Evolutionary conservation across 768 basidiomycete genomes (phyloP).

Genomic region (Pleurotus giganteus): DNA sequence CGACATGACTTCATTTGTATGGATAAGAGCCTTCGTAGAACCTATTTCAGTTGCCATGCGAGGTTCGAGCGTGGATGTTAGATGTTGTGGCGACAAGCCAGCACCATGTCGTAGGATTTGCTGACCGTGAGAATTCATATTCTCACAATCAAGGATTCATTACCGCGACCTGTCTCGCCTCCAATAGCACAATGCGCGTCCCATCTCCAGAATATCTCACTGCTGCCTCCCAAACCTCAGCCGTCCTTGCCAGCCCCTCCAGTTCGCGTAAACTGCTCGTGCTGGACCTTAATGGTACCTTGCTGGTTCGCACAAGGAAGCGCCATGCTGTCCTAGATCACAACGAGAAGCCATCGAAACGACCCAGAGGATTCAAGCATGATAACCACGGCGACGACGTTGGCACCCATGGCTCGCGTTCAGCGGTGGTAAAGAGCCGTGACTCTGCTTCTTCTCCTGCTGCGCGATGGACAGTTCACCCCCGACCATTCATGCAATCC

Average conservation of each 20-base stretch:
- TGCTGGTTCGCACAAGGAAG: constrained; percentile 52
- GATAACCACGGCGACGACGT: constrained; percentile 26
- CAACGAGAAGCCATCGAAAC: background rate
- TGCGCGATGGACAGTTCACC: constrained; percentile 40
- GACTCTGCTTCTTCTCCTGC: too few species aligned
- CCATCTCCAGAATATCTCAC: background rate
- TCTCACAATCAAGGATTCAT: background rate
- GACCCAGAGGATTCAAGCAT: constrained; percentile 18
- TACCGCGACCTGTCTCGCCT: too few species aligned
- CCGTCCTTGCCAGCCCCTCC: constrained; percentile 12
- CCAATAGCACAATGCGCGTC: background rate
- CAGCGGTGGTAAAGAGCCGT: too few species aligned
- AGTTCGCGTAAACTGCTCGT: constrained; percentile 61
- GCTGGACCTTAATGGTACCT: constrained; percentile 75
- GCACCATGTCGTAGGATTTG: background rate
- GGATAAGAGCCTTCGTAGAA: background rate
- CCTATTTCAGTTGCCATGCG: background rate
- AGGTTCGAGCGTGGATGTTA: background rate
- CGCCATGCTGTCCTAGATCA: constrained; percentile 25
- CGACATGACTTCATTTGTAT: too few species aligned
- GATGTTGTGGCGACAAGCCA: background rate
- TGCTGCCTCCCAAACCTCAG: background rate
- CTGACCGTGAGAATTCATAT: background rate
- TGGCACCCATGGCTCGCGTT: too few species aligned
- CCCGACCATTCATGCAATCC: constrained; percentile 62